Conservation (phyloP, 2,329 filamentous ascomycete species). For the Neurospora sp. region DNA sequence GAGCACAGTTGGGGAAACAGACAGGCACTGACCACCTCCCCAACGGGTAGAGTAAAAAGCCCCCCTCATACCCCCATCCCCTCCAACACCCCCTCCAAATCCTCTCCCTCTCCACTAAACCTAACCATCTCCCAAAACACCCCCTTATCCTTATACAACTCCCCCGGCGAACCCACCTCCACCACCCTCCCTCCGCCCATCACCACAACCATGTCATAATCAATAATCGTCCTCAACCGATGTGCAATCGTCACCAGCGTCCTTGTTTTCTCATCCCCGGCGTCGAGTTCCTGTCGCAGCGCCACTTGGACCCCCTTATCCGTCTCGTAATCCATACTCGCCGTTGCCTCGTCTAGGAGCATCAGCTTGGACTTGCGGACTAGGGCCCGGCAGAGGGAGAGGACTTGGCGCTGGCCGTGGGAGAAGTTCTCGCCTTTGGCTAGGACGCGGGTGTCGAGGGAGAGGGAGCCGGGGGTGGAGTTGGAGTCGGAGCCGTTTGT, state of each 20-base stretch:
- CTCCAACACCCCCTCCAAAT: conserved; percentile 29
- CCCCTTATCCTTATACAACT: conserved; percentile 34
- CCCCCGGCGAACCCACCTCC: conserved; percentile 39
- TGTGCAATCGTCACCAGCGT: conserved; percentile 51
- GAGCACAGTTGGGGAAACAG: too few relatives aligned
- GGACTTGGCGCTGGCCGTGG: conserved; percentile 48
- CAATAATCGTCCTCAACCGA: conserved; percentile 47
- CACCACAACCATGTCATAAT: conserved; percentile 50
- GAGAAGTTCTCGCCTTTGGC: conserved; percentile 46
- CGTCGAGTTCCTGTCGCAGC: conserved; percentile 38
- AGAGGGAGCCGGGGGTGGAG: conserved; percentile 22
- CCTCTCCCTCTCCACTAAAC: conserved; percentile 43
- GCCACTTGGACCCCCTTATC: conserved; percentile 46
- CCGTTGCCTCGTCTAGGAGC: conserved; percentile 49
- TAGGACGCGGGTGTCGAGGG: conserved; percentile 37
- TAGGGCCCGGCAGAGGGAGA: conserved; percentile 47
- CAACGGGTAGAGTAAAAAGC: too few relatives aligned
- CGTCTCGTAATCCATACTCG: conserved; percentile 50
- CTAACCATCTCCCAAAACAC: conserved; percentile 46
- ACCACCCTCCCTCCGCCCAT: conserved; percentile 44
- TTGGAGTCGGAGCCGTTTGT: not conserved
- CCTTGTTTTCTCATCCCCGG: conserved; percentile 29
- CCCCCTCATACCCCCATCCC: not conserved
- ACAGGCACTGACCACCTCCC: too few relatives aligned
- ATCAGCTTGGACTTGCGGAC: conserved; percentile 46